Base-by-base conservation (phyloP, 331 rosid species). In the Dryas integrifolia region DNA sequence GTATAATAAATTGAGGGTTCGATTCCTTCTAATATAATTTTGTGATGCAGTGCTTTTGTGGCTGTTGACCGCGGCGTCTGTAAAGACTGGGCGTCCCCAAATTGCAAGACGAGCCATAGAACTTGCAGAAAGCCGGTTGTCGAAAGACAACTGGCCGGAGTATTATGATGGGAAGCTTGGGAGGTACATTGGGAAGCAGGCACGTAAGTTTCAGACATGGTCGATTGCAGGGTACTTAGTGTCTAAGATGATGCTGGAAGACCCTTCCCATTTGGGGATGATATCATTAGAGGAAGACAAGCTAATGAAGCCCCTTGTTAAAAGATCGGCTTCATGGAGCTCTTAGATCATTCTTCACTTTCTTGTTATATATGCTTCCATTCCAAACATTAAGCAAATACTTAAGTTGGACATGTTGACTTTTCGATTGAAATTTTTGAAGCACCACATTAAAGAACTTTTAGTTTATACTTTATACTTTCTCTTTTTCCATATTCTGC, bases 211-310 rank as follows among this genome's bases (percentile, higher is more conserved):
- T 13, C 85, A 81, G 47, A 81, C 85, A 11, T 77, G 82, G 85
- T 81, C 85, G 3, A 49, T 76, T 60, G 76, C 81, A 5, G 82
- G 85, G 16, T 81, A 81, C 65, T 67, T 81, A 76, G 85, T 76
- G 69, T 70, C 85, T 2, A 81, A 81, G 81, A 67, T 81, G 85
- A 77, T 81, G 85, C 58, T 81, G 40, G 85, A 81, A 35, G 85
- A 76, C n/a, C 85, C 85, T 0, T 81, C 82, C 16, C 82, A 81
- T 68, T 60, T 76, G 72, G 82, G 85, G 3, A 81, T 81, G 85
- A 68, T 81, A 38, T 67, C 82, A 5, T 63, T 77, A 6, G 76
- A 53, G 72, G 85, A 81, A 59, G 85, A 81, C 62, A 63, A 60
- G 38, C 82, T 67, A 44, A 72, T 53, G 58, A 81, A 67, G 9